phyloP scores from a whole-genome alignment of 495 filamentous ascomycete genomes.

The Oleoguttula mirabilis region DNA sequence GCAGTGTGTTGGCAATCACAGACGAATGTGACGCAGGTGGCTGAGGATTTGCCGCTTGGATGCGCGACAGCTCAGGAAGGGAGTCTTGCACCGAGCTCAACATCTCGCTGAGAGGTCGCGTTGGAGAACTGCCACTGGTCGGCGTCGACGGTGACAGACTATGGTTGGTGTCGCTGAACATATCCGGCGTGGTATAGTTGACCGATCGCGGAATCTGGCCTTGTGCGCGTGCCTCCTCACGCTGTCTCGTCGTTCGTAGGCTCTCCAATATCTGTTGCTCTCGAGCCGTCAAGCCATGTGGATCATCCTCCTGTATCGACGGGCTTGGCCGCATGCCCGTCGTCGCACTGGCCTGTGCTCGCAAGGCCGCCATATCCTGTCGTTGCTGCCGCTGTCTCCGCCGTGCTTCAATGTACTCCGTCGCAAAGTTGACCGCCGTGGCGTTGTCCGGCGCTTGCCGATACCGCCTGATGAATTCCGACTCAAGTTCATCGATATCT shows the following conservation, averaged over 20 bases:
- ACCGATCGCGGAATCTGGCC: constrained; percentile 26
- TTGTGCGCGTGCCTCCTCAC: constrained; percentile 24
- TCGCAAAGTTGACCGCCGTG: constrained; percentile 29
- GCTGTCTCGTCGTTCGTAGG: constrained; percentile 33
- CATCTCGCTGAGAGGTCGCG: constrained; percentile 13
- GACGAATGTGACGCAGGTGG: neutral
- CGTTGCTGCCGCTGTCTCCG: constrained; percentile 22
- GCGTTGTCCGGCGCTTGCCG: constrained; percentile 28
- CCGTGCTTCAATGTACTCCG: constrained; percentile 32
- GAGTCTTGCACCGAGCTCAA: constrained; percentile 13
- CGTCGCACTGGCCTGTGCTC: neutral
- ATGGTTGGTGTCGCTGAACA: constrained; percentile 6
- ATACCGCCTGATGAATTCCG: constrained; percentile 29
- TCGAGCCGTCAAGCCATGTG: constrained; percentile 42
- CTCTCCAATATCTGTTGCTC: constrained; percentile 50
- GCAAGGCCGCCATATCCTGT: constrained; percentile 10
- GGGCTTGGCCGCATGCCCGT: constrained; percentile 10
- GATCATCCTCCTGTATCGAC: constrained; percentile 25
- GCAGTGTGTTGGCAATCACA: neutral
- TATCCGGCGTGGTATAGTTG: constrained; percentile 34
- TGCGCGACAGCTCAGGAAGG: constrained; percentile 14
- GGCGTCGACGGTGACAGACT: constrained; percentile 21
- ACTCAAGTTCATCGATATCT: constrained; percentile 27
- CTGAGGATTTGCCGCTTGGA: constrained; percentile 3
- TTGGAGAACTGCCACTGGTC: constrained; percentile 15